Base-by-base conservation (phyloP, 2,329 filamentous ascomycete genomes). In the Exophiala phaeomuriformis region DNA sequence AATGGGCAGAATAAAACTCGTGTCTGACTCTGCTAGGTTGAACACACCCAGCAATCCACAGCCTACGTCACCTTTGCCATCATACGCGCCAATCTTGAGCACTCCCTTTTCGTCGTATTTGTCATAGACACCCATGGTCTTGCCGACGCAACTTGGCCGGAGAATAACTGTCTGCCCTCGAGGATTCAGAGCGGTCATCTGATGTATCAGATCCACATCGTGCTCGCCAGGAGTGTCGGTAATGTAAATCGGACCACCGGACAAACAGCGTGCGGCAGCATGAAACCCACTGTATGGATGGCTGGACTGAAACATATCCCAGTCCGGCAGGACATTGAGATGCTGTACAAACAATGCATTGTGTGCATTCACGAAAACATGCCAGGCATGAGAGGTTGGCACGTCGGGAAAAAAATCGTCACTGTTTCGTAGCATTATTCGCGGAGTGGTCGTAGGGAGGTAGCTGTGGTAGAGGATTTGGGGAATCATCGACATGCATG, bases 401-500 rank as follows among this genome's bases (percentile, higher is more conserved):
- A 90, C 79, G 42, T 90, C 81, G 0, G 93, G 93, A 68, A 94
- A 96, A 75, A 90, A 98, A 70, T 97, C 74, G 50, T 84, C 90
- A 0, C 88, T 94, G 70, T 94, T 97, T 44, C 93, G 85, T 12
- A 90, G 79, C 0, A 90, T 75, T 28, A 94, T 77, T 0, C 81
- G 75, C 0, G 88, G 87, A 47, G 83, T 82, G 2, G 48, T 56
- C n/a, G 76, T 80, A 1, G 86, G 86, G 28, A 95, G 74, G 62
- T 94, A 88, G 1, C 85, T 85, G 66, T 90, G 83, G 71, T 95
- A 96, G 6, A 97, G 75, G 12, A 91, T 84, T 53, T 90, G 85
- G 0, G 93, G 93, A 2, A 85, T 80, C 68, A 93, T 87, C 0
- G 90, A 93, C 90, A 97, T 97, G 81, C 93, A 97, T 2, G 88